phyloP scores from a whole-genome alignment of 371 early-diverging fungal genomes.

The Phascolomyces articulosus region DNA sequence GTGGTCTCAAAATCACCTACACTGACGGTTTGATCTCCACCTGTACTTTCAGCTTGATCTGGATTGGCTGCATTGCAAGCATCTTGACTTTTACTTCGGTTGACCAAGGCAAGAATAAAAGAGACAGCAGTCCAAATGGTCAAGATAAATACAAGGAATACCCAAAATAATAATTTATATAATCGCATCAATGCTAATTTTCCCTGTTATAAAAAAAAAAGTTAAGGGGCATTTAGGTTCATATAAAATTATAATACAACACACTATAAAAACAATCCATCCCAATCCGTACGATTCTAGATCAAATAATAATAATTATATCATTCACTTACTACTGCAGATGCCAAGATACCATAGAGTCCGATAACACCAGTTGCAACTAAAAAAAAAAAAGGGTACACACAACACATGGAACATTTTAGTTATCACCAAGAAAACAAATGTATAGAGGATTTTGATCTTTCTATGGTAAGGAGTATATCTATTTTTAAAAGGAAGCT shows the following conservation, averaged over 20 bases:
- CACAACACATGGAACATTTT: neutral
- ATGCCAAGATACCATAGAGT: slow-evolving; percentile 37
- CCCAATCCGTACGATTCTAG: too few relatives aligned
- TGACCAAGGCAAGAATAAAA: slow-evolving; percentile 41
- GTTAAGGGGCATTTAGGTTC: too few relatives aligned
- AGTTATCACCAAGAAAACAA: neutral
- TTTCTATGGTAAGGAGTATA: too few relatives aligned
- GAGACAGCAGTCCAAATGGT: slow-evolving; percentile 41
- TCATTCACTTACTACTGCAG: slow-evolving; percentile 34
- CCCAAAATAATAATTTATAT: slow-evolving; percentile 42
- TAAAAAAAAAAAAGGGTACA: neutral
- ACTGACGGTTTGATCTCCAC: slow-evolving; percentile 18
- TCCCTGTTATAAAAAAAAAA: slow-evolving; percentile 23
- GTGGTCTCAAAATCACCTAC: slow-evolving; percentile 40
- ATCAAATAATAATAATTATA: too few relatives aligned
- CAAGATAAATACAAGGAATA: slow-evolving; percentile 30
- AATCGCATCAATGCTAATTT: slow-evolving; percentile 47
- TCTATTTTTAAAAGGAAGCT: neutral
- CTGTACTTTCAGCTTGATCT: slow-evolving; percentile 11
- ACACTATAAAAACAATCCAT: too few relatives aligned
- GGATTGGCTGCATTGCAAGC: slow-evolving; percentile 40
- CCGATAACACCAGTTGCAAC: slow-evolving; percentile 38
- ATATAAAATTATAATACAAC: too few relatives aligned
- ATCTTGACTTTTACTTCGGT: slow-evolving; percentile 31
- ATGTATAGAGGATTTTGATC: neutral